phyloP scores from a whole-genome alignment of 1,284 basidiomycete species.

The Ustilago vetiveriae region DNA sequence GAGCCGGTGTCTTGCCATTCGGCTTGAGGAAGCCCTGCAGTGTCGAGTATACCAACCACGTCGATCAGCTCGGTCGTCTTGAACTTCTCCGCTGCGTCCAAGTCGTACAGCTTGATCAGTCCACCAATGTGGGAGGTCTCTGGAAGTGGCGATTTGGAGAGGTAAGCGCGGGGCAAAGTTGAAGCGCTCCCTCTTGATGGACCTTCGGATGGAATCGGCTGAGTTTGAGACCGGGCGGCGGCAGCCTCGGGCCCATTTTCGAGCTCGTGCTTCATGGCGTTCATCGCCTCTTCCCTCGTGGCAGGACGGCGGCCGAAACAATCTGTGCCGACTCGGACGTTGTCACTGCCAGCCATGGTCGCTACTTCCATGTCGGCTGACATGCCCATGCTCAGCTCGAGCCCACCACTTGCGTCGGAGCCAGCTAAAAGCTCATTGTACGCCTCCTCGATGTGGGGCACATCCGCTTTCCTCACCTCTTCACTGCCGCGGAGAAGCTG shows the following conservation, averaged over 20 bases:
- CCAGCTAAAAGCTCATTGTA: constrained; percentile 45
- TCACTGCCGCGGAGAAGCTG: constrained; percentile 59
- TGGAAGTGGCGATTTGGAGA: constrained; percentile 33
- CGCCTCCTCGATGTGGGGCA: constrained; percentile 25
- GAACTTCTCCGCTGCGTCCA: constrained; percentile 55
- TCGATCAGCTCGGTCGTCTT: constrained; percentile 61
- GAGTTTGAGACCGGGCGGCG: constrained; percentile 21
- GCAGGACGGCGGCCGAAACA: constrained; percentile 77
- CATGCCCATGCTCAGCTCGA: constrained; percentile 97
- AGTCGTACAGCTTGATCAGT: constrained; percentile 55
- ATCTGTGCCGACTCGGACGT: constrained; percentile 89
- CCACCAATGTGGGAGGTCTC: constrained; percentile 32
- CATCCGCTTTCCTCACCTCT: constrained; percentile 18
- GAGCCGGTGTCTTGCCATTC: constrained; percentile 49
- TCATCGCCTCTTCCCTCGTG: constrained; percentile 57
- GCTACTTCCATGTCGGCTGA: constrained; percentile 92
- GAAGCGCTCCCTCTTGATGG: constrained; percentile 4
- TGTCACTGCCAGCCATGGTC: constrained; percentile 81
- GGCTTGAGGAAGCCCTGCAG: constrained; percentile 33
- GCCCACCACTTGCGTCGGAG: constrained; percentile 69
- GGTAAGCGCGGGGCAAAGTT: constrained; percentile 20
- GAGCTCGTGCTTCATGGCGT: constrained; percentile 55
- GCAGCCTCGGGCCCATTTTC: constrained; percentile 44
- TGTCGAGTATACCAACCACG: constrained; percentile 59
- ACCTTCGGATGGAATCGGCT: too few species aligned